Base-by-base conservation (phyloP, 352 stramenopile genomes). In the Phytophthora foliorum region DNA sequence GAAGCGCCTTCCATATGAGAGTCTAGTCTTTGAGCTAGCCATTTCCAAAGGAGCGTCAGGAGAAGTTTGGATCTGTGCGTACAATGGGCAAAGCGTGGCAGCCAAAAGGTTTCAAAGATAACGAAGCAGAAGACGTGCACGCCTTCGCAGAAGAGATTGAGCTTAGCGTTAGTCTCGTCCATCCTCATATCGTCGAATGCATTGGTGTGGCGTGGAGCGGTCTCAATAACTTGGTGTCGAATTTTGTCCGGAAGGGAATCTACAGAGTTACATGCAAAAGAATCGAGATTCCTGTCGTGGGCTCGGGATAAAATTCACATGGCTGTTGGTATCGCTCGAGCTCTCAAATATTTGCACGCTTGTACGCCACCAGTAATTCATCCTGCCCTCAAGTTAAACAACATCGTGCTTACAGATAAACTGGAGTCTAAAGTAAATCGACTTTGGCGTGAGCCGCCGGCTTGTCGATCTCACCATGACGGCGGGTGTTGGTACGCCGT, bases 401-500 rank as follows among this genome's bases (percentile, higher is more conserved):
- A 96, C 64, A 70, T 94, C 13, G 64, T 96, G 42, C 73, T 97
- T 19, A 86, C 91, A 24, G 74, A 68, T 17, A 45, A 75, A 25
- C 78, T 89, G 2, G 75, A 91, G 45, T 76, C 91, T 13, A 86
- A 90, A 29, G 55, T 97, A 25, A n/a, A 93, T 80, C 29, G 86
- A 97, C 69, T 96, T 97, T 69, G 91, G 90, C 38, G 65, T 93
- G 61, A 84, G 70, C 21, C 86, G 64, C 10, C 21, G 19, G 5
- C 24, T 41, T 7, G 25, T 55, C 25, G 64, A 63, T 2, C 7
- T 38, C 10, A 57, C 34, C 29, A 52, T 86, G 90, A 75, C 77
- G 77, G 49, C 88, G 1, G 86, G 91, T 19, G 91, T 91, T 27
- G 88, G 89, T 4, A 96, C 88, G n/a, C 78, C 82, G 21, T 88